Percentiles rank a stretch among this genome's conserved stretches.
Evolutionary conservation across 768 basidiomycete genomes (phyloP).

Genomic region (Amanita jacksonii): DNA sequence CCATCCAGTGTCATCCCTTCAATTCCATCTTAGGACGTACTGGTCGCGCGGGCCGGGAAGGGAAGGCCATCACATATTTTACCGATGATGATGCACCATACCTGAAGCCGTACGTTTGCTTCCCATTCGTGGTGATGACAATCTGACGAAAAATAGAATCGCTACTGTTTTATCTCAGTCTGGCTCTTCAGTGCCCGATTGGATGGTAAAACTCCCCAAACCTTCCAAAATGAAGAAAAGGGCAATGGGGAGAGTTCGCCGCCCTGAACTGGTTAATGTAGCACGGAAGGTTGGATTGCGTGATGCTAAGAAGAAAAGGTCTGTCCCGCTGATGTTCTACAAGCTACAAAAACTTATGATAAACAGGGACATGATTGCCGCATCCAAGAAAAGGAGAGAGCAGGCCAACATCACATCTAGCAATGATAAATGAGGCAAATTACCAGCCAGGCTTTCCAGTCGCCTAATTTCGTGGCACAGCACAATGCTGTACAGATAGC

Average conservation of each 20-base stretch:
- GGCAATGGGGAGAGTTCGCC: constrained; percentile 78
- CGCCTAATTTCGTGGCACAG: no score
- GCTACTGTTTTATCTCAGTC: constrained; percentile 94
- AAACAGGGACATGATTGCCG: constrained; percentile 68
- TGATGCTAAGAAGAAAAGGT: constrained; percentile 71
- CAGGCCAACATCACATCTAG: no score
- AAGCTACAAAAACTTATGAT: constrained; percentile 1
- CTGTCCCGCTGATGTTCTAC: constrained; percentile 9
- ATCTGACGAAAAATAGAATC: constrained; percentile 40
- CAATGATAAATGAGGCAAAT: no score
- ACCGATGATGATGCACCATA: constrained; percentile 89
- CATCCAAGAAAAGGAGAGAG: constrained; percentile 56
- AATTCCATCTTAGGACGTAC: constrained; percentile 60
- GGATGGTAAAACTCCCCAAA: constrained; percentile 92
- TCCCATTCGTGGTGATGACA: not conserved
- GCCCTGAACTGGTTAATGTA: constrained; percentile 63
- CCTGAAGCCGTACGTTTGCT: constrained; percentile 67
- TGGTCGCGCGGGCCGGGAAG: constrained; percentile 86
- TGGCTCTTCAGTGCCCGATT: constrained; percentile 85
- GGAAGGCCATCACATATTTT: constrained; percentile 93
- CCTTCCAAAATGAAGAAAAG: constrained; percentile 84
- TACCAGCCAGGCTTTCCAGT: no score
- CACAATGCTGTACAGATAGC: no score
- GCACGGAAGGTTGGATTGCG: constrained; percentile 59
- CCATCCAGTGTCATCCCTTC: not conserved